Evolutionary conservation across 2,329 filamentous ascomycete genomes (phyloP).

Genomic region (Neocucurbitaria cava): DNA sequence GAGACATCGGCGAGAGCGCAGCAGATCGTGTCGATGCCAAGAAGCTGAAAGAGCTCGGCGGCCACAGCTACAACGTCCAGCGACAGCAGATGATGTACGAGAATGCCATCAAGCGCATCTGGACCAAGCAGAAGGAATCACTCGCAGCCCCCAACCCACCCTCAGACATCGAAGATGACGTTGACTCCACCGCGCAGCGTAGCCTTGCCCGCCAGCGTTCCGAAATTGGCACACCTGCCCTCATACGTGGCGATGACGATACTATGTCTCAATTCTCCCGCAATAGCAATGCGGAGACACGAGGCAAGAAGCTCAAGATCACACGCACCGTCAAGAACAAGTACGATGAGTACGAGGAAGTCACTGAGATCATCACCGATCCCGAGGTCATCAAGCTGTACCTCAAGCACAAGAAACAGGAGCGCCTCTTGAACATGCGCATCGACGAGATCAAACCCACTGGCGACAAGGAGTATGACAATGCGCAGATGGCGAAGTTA

Average conservation of each 20-base stretch:
- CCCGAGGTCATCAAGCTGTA: constrained; percentile 89
- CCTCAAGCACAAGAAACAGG: constrained; percentile 75
- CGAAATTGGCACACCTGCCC: constrained; percentile 65
- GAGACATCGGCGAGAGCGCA: constrained; percentile 85
- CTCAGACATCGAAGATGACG: constrained; percentile 75
- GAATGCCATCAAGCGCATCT: constrained; percentile 88
- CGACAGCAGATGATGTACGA: constrained; percentile 92
- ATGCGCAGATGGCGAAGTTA: constrained; percentile 67
- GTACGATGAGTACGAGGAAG: constrained; percentile 66
- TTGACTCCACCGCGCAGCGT: constrained; percentile 58
- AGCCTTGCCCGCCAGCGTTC: constrained; percentile 59
- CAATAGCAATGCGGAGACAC: constrained; percentile 64
- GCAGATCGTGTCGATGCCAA: constrained; percentile 87
- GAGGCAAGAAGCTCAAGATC: constrained; percentile 74
- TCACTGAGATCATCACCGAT: constrained; percentile 61
- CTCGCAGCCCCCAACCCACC: constrained; percentile 76
- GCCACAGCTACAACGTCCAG: constrained; percentile 97
- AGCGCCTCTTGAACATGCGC: constrained; percentile 76
- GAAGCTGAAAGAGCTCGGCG: constrained; percentile 70
- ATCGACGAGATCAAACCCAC: constrained; percentile 70
- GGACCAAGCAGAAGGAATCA: constrained; percentile 84
- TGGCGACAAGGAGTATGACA: constrained; percentile 71
- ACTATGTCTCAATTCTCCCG: constrained; percentile 63
- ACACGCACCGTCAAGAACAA: constrained; percentile 70
- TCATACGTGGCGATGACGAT: constrained; percentile 69